A percentile compares a stretch with the other conserved stretches of the same genome.
Evolutionary conservation across 768 basidiomycete species (phyloP).

Genomic region (Mycena capillaripes): DNA sequence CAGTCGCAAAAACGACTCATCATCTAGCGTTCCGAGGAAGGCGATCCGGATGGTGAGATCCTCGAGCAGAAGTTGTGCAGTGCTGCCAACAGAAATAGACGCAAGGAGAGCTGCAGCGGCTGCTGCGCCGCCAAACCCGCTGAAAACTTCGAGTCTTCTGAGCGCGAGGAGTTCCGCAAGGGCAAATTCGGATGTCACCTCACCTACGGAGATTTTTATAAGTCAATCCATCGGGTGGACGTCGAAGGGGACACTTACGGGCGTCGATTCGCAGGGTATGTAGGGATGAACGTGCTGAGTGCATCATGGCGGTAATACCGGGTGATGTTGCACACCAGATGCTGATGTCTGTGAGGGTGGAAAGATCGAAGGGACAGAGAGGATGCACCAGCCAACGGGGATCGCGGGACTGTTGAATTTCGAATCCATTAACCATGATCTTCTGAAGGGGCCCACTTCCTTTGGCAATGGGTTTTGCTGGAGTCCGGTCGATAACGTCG

Average conservation of each 20-base stretch:
- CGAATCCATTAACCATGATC: not conserved
- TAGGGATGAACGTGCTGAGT: not conserved
- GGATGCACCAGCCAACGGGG: not conserved
- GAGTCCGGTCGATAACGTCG: not conserved
- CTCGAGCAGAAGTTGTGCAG: not conserved
- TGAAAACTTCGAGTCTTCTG: not conserved
- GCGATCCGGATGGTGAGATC: not conserved
- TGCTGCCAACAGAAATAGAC: not conserved
- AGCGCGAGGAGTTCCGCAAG: not conserved
- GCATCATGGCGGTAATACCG: not conserved
- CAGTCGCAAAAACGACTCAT: not conserved
- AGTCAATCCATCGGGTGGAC: not conserved
- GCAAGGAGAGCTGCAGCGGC: not conserved
- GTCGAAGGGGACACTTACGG: not conserved
- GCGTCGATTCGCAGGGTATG: not conserved
- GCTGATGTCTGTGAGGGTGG: not conserved
- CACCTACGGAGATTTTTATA: not conserved
- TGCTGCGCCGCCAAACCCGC: not conserved
- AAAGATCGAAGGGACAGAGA: slow-evolving; percentile 11
- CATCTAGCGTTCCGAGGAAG: not conserved
- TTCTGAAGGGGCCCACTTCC: not conserved
- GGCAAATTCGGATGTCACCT: not conserved
- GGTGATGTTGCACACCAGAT: not conserved
- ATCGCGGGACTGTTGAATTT: not conserved
- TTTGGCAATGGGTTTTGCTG: not conserved